These are phyloP conservation scores for Trypanosoma boissoni DNA, from an alignment of 208 protist species.

Conservation along the genomic window DNA sequence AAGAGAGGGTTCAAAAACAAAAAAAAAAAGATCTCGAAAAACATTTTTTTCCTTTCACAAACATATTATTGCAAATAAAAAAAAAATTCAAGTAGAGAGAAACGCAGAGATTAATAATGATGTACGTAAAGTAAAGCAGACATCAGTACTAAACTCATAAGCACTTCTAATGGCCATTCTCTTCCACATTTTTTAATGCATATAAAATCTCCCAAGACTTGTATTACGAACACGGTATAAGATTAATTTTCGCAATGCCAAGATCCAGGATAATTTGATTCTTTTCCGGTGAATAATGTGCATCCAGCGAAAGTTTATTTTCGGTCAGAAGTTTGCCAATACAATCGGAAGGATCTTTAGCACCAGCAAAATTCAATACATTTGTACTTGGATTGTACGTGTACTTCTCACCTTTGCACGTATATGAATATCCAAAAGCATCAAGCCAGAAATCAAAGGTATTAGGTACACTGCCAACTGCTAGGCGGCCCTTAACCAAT, in stretches of 20 bases:
- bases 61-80: no score
- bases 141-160: no score
- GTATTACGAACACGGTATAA: conserved; percentile 34
- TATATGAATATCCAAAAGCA: conserved; percentile 31
- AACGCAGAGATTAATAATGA: no score
- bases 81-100: no score
- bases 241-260: conserved; percentile 42
- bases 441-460: conserved; percentile 53
- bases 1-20: no score
- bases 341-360: conserved; percentile 59
- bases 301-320: conserved; percentile 39
- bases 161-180: no score
- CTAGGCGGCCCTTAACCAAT: conserved; percentile 49
- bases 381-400: conserved; percentile 52
- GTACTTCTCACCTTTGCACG: conserved; percentile 65
- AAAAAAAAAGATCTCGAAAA: no score
- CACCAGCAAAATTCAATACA: conserved; percentile 25
- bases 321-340: conserved; percentile 46
- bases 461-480: conserved; percentile 5
- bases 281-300: conserved; percentile 34
- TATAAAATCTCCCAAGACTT: no score
- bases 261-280: conserved; percentile 60
- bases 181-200: no score
- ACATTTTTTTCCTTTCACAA: no score
- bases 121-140: no score